Evolutionary conservation across 2,329 filamentous ascomycete species (phyloP).

Genomic region (Aspergillus sp.): DNA sequence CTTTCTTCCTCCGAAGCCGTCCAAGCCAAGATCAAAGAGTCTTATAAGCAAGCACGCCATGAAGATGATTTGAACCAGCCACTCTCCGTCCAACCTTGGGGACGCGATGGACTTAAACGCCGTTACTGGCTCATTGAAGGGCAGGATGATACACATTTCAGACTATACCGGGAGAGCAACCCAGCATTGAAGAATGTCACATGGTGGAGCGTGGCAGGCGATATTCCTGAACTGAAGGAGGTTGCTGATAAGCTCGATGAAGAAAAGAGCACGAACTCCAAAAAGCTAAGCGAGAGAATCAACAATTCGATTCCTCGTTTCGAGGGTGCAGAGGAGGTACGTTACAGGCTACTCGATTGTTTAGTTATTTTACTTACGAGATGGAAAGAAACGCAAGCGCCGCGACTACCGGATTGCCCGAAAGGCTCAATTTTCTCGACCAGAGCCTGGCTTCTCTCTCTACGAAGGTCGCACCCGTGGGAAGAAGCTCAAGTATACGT

Average conservation of each 20-base stretch:
- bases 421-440: constrained; percentile 80
- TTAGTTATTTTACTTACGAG: constrained; percentile 10
- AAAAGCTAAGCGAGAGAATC: constrained; percentile 73
- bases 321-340: constrained; percentile 85
- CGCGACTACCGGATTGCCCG: constrained; percentile 85
- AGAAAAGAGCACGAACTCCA: constrained; percentile 78
- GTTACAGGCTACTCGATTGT: constrained; percentile 15
- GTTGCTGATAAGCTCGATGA: constrained; percentile 72
- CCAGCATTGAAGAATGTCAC: constrained; percentile 69
- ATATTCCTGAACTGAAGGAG: constrained; percentile 75
- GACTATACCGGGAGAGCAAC: constrained; percentile 91
- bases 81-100: constrained; percentile 86
- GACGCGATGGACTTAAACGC: constrained; percentile 81
- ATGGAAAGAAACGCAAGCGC: constrained; percentile 73
- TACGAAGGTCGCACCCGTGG: constrained; percentile 96
- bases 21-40: constrained; percentile 74
- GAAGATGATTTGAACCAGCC: constrained; percentile 77
- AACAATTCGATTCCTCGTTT: constrained; percentile 77
- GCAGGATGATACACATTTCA: constrained; percentile 86
- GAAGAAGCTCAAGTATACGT: constrained; percentile 95
- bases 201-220: constrained; percentile 91
- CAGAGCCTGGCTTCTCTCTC: constrained; percentile 82
- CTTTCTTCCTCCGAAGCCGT: constrained; percentile 82
- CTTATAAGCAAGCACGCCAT: constrained; percentile 82
- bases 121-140: constrained; percentile 94